Evolutionary conservation across 2,329 filamentous ascomycete genomes (phyloP), one percentile per base, ranked within the genome.

Genomic region (Ploettnerulaceae sp.): DNA sequence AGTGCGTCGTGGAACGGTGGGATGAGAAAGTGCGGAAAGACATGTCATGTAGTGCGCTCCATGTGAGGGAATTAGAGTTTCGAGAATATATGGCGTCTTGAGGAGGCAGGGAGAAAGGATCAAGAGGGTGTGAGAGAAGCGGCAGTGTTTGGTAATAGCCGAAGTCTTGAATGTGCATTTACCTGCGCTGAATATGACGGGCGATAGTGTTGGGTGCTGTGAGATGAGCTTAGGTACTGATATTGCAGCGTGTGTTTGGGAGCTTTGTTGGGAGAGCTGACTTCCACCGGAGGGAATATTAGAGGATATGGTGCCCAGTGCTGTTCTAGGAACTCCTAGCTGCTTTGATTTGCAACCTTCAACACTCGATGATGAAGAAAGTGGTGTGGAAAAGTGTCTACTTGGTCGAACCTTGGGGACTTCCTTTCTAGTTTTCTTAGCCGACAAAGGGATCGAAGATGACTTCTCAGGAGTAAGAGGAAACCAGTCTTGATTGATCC

Each of bases 71-170:
- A 65, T 51, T 7, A 64, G 50, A 14, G 51, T 42, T 21, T 54
- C 45, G 11, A 45, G 51, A 8, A 63, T 26, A 24, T 52, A 56
- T 0, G 47, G 49, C 8, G 39, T 44, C 1, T 25, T 11, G 2
- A 55, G 32, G 8, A 64, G 49, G 47, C 43, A 56, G 2, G 63
- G 60, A 14, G 55, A 46, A 7, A 64, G 48, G 14, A 63, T 32
- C 39, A 64, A 58, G 7, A 62, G 48, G 25, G 48, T 53, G n/a
- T 49, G 45, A 22, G 41, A 28, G 12, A 44, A 44, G 25, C 15
- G 41, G 22, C 39, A 50, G 8, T 25, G 20, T 7, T 24, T 34
- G 15, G 58, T 42, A 3, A 39, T 48, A 5, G 22, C 28, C 7
- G 36, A 14, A 1, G 29, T 12, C 4, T 37, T 22, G 5, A 55